Evolutionary conservation across 192 early-diverging fungal genomes (phyloP).

Genomic region (Coemansia sp.): DNA sequence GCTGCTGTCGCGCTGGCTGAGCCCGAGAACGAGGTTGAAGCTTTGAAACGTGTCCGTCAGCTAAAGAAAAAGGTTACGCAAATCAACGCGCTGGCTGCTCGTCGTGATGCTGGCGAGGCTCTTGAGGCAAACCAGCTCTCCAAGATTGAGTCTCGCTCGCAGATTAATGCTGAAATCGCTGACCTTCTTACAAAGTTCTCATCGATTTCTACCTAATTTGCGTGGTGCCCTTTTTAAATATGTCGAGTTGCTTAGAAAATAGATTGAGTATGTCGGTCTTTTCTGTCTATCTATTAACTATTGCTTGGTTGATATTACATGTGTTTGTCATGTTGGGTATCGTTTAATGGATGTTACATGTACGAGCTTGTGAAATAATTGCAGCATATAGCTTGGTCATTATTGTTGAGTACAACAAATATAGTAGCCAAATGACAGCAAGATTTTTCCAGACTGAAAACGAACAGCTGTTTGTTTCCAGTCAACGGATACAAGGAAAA

Average conservation of each 20-base stretch:
- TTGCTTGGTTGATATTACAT: no score
- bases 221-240: neutral
- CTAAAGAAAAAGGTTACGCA: conserved; percentile 91
- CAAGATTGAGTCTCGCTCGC: conserved; percentile 30
- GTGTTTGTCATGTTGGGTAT: no score
- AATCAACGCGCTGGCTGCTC: conserved; percentile 82
- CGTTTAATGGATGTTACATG: no score
- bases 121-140: conserved; percentile 64
- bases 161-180: conserved; percentile 37
- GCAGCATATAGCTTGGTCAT: no score
- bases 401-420: no score
- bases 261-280: neutral
- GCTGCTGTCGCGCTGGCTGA: neutral
- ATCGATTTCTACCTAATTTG: neutral
- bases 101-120: conserved; percentile 68
- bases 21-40: conserved; percentile 53
- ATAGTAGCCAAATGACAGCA: no score
- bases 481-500: neutral
- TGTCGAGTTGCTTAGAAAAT: neutral
- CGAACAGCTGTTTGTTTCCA: neutral
- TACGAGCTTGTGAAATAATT: no score
- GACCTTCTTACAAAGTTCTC: conserved; percentile 26
- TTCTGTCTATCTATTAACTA: neutral
- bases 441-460: no score
- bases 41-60: conserved; percentile 81